Evolutionary conservation across 1,139 yeast genomes (phyloP).

Genomic region (Sugiyamaella sp.): DNA sequence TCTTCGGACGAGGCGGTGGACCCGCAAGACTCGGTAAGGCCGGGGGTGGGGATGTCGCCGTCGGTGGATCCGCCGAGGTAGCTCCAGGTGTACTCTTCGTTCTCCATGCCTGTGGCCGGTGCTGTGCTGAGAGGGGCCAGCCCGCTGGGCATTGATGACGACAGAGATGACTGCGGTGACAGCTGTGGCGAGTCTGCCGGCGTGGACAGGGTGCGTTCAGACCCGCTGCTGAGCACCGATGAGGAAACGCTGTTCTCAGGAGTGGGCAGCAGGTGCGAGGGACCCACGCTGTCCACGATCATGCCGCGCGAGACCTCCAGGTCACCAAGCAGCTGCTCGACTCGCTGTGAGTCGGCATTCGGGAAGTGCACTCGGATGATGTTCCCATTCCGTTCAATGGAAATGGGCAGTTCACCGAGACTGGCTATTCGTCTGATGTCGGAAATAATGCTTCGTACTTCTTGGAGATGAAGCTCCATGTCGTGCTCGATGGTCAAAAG

Average conservation of each 20-base stretch:
- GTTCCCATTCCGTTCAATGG: conserved; percentile 37
- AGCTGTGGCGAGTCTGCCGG: neutral
- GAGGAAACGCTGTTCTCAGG: conserved; percentile 7
- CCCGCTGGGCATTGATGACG: conserved; percentile 16
- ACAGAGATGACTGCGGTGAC: conserved; percentile 7
- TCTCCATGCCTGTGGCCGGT: neutral
- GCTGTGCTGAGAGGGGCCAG: conserved; percentile 6
- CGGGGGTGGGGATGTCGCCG: conserved; percentile 25
- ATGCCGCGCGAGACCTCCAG: conserved; percentile 41
- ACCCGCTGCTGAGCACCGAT: neutral
- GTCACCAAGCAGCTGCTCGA: conserved; percentile 38
- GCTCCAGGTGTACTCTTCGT: conserved; percentile 21
- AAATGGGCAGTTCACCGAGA: conserved; percentile 45
- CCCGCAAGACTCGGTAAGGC: conserved; percentile 24
- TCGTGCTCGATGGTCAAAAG: conserved; percentile 32
- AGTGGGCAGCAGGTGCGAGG: conserved; percentile 16
- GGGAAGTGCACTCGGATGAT: conserved; percentile 44
- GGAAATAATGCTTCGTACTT: conserved; percentile 33
- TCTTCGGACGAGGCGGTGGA: conserved; percentile 19
- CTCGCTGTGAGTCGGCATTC: conserved; percentile 42
- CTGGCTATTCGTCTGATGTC: conserved; percentile 39
- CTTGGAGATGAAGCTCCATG: conserved; percentile 33
- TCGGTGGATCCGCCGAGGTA: conserved; percentile 17
- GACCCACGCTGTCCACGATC: conserved; percentile 29
- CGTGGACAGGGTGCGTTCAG: conserved; percentile 9